phyloP scores from a whole-genome alignment of 1,139 yeast species.

The Geotrichum klebahnii region DNA sequence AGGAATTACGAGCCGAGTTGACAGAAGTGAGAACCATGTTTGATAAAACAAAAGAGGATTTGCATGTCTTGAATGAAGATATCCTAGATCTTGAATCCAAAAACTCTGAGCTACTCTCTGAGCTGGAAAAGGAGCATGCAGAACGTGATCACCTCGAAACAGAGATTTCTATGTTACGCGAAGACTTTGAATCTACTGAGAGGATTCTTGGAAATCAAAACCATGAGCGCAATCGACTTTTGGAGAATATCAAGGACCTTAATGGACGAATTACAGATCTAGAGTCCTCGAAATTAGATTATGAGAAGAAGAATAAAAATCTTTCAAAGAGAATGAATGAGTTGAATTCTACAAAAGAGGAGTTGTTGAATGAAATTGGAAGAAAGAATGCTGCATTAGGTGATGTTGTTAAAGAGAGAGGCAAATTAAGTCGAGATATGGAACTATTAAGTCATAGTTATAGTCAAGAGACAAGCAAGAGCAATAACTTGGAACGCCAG shows the following conservation, averaged over 20 bases:
- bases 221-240: slow-evolving; percentile 1
- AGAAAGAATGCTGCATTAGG: slow-evolving; percentile 3
- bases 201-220: slow-evolving; percentile 2
- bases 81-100: slow-evolving; percentile 6
- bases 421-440: slow-evolving; percentile 9
- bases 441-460: slow-evolving; percentile 7
- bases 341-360: background rate
- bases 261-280: background rate
- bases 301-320: background rate
- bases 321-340: background rate
- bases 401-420: slow-evolving; percentile 5
- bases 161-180: background rate
- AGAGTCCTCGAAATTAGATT: slow-evolving; percentile 2
- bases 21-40: background rate
- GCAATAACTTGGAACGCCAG: slow-evolving; percentile 1
- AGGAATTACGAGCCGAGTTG: slow-evolving; percentile 7
- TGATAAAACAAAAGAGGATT: slow-evolving; percentile 2
- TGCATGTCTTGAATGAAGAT: background rate
- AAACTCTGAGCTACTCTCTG: background rate
- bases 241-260: slow-evolving; percentile 1
- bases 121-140: background rate
- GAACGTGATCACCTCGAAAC: background rate
- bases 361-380: slow-evolving; percentile 3
- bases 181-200: slow-evolving; percentile 7
- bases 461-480: slow-evolving; percentile 6